A percentile compares a stretch with the other conserved stretches of the same genome.
These are phyloP conservation scores for Stevia rebaudiana DNA, from an alignment of 140 eudicot species.

Conservation along the genomic window DNA sequence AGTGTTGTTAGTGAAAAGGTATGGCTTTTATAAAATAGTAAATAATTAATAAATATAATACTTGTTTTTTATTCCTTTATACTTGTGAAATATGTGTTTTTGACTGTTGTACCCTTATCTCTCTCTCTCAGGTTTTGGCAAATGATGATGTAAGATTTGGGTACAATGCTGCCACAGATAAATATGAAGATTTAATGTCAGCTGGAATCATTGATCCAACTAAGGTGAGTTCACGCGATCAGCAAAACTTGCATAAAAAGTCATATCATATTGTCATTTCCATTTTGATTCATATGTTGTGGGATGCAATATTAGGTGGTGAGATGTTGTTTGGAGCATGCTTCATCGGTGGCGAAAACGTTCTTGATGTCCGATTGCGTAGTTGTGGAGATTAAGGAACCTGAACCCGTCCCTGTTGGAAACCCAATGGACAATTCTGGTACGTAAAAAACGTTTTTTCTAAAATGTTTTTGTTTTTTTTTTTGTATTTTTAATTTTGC, in stretches of 20 bases:
- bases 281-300: neutral
- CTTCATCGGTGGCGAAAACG: conserved; percentile 86
- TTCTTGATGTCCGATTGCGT: conserved; percentile 94
- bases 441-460: neutral
- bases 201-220: conserved; percentile 96
- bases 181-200: conserved; percentile 83
- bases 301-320: conserved; percentile 51
- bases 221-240: conserved; percentile 44
- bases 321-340: conserved; percentile 90
- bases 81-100: neutral
- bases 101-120: neutral
- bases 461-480: neutral
- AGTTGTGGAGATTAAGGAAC: conserved; percentile 92
- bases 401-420: conserved; percentile 55
- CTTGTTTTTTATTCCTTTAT: neutral
- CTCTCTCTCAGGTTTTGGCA: conserved; percentile 55
- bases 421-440: conserved; percentile 93
- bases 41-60: no score
- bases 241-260: neutral
- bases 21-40: neutral
- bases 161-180: conserved; percentile 84
- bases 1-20: conserved; percentile 96
- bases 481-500: neutral
- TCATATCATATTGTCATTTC: no score
- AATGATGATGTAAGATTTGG: conserved; percentile 58